phyloP scores from a whole-genome alignment of 352 stramenopile genomes.

The Phytophthora podocarpi region DNA sequence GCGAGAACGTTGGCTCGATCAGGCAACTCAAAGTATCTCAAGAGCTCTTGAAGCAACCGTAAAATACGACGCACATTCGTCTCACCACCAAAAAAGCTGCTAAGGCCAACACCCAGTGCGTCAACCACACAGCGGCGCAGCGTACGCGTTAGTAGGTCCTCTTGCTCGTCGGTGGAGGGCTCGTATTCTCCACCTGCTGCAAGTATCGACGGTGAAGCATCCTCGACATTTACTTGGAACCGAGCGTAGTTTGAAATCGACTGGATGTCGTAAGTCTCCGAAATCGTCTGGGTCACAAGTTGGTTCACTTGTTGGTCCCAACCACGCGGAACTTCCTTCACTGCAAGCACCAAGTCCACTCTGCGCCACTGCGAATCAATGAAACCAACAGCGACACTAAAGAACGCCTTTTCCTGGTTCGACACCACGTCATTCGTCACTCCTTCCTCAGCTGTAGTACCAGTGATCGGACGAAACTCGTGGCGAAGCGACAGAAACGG shows the following conservation, averaged over 20 bases:
- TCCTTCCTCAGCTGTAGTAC: neutral
- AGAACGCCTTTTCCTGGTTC: slow-evolving; percentile 22
- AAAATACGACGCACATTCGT: slow-evolving; percentile 29
- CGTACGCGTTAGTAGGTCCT: slow-evolving; percentile 28
- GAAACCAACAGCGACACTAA: slow-evolving; percentile 24
- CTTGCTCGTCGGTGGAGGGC: slow-evolving; percentile 1
- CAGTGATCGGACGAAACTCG: slow-evolving; percentile 18
- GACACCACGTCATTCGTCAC: slow-evolving; percentile 2
- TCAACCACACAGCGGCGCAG: slow-evolving; percentile 33
- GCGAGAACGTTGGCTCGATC: slow-evolving; percentile 7
- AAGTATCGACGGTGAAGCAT: neutral
- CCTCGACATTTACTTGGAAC: slow-evolving; percentile 11
- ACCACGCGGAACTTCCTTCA: slow-evolving; percentile 17
- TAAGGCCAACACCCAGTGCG: slow-evolving; percentile 17
- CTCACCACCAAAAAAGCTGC: slow-evolving; percentile 7
- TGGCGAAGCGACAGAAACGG: slow-evolving; percentile 32
- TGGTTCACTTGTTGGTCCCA: slow-evolving; percentile 26
- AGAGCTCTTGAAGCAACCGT: slow-evolving; percentile 31
- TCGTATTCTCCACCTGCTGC: neutral
- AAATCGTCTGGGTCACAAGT: slow-evolving; percentile 22
- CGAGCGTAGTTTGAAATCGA: slow-evolving; percentile 25
- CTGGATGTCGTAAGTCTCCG: slow-evolving; percentile 18
- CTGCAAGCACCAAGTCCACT: slow-evolving; percentile 32
- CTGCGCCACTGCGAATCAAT: slow-evolving; percentile 40
- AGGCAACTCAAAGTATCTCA: slow-evolving; percentile 17